Evolutionary conservation across 2,329 filamentous ascomycete species (phyloP).

Genomic region (Penicillium sumatraense): DNA sequence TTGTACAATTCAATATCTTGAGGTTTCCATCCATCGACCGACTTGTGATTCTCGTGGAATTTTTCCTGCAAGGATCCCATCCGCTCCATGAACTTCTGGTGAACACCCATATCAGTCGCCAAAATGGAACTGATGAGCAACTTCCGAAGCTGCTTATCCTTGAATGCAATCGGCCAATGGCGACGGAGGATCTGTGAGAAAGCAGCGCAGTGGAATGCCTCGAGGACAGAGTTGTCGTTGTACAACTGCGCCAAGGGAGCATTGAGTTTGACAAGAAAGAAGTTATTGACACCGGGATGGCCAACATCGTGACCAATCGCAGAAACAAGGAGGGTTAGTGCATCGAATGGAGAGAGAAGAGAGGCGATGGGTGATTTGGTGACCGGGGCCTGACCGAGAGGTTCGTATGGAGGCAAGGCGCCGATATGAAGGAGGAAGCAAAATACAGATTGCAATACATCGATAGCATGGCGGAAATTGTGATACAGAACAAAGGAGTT

Average conservation of each 20-base stretch:
- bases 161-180: slow-evolving; percentile 85
- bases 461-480: slow-evolving; percentile 96
- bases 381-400: slow-evolving; percentile 35
- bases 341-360: slow-evolving; percentile 84
- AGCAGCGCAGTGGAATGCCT: slow-evolving; percentile 96
- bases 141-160: slow-evolving; percentile 77
- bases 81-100: slow-evolving; percentile 95
- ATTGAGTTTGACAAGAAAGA: slow-evolving; percentile 89
- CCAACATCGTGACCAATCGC: slow-evolving; percentile 99
- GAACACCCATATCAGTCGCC: slow-evolving; percentile 94
- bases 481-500: slow-evolving; percentile 96
- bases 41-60: slow-evolving; percentile 67
- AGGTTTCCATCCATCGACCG: slow-evolving; percentile 74
- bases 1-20: slow-evolving; percentile 77
- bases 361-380: slow-evolving; percentile 69
- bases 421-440: slow-evolving; percentile 84
- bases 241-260: slow-evolving; percentile 93
- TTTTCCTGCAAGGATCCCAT: slow-evolving; percentile 80
- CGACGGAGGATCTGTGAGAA: slow-evolving; percentile 94
- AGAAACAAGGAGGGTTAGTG: slow-evolving; percentile 84
- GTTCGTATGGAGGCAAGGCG: slow-evolving; percentile 70
- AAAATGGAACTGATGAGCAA: slow-evolving; percentile 98
- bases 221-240: slow-evolving; percentile 94
- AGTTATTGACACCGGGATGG: slow-evolving; percentile 97
- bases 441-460: slow-evolving; percentile 93